Evolutionary conservation across 345 rosid species (phyloP).

Genomic region (Schrenkiella parvula): DNA sequence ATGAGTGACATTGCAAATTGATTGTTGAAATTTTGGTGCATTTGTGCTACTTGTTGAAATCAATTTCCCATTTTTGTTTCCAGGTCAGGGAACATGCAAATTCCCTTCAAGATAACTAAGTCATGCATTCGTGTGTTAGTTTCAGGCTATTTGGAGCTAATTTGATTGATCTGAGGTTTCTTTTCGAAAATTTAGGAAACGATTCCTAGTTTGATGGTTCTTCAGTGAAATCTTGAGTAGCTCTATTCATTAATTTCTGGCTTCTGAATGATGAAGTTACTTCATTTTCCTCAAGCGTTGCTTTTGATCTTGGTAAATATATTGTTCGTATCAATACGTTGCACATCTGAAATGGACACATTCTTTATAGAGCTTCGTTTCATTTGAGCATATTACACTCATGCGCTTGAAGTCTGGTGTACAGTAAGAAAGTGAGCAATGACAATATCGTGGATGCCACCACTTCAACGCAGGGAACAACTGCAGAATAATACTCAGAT

Average conservation of each 20-base stretch:
- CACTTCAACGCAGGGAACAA: constrained; percentile 39
- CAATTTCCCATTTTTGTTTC: constrained; percentile 10
- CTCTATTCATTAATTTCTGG: neutral
- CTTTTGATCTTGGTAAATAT: neutral
- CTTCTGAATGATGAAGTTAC: neutral
- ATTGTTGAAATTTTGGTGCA: neutral
- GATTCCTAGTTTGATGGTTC: neutral
- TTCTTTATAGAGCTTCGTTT: neutral
- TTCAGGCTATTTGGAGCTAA: neutral
- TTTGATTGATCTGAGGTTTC: neutral
- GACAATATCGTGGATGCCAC: constrained; percentile 37
- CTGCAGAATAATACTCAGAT: constrained; percentile 42
- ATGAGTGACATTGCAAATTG: too few species aligned
- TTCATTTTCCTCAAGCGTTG: neutral
- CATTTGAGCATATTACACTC: neutral
- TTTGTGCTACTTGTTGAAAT: neutral
- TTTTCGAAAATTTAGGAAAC: neutral
- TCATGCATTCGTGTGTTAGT: neutral
- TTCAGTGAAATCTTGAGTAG: neutral
- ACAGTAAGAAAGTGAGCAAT: constrained; percentile 51
- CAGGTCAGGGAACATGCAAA: constrained; percentile 62
- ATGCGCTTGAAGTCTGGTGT: neutral
- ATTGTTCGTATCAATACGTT: neutral
- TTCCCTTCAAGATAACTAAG: constrained; percentile 35
- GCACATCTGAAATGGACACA: neutral